Evolutionary conservation across 192 early-diverging fungal genomes (phyloP).

Genomic region (Mortierella antarctica): DNA sequence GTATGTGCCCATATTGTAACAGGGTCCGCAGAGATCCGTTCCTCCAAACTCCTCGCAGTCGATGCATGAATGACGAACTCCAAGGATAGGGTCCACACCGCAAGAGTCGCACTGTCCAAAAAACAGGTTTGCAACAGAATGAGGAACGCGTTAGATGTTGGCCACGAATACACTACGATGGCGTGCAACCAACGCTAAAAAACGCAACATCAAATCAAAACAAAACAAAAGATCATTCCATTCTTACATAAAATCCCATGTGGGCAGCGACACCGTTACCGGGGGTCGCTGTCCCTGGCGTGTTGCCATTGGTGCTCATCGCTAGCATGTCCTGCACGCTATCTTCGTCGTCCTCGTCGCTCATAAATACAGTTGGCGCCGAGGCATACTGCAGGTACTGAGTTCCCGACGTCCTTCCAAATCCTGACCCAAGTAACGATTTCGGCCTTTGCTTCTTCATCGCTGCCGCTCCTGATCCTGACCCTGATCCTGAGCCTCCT

Average conservation of each 20-base stretch:
- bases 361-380: conserved; percentile 64
- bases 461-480: conserved; percentile 7
- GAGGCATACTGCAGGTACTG: conserved; percentile 52
- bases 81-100: conserved; percentile 77
- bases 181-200: neutral
- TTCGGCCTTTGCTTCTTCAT: conserved; percentile 43
- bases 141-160: neutral
- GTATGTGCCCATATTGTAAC: conserved; percentile 62
- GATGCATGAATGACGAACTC: conserved; percentile 73
- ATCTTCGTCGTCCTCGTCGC: conserved; percentile 64
- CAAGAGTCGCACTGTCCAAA: conserved; percentile 73
- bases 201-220: conserved; percentile 1
- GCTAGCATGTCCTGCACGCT: conserved; percentile 58
- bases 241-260: conserved; percentile 28
- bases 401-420: conserved; percentile 58
- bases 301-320: conserved; percentile 11
- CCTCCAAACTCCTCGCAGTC: conserved; percentile 70
- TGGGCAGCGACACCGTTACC: conserved; percentile 26
- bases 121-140: neutral
- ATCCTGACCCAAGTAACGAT: conserved; percentile 20
- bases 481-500: conserved; percentile 19
- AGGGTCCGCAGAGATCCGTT: conserved; percentile 77
- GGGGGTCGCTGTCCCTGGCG: conserved; percentile 1
- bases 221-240: neutral
- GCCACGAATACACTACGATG: neutral